phyloP scores from a whole-genome alignment of 2,329 filamentous ascomycete species.

The Phaeophleospora eucalypticola region DNA sequence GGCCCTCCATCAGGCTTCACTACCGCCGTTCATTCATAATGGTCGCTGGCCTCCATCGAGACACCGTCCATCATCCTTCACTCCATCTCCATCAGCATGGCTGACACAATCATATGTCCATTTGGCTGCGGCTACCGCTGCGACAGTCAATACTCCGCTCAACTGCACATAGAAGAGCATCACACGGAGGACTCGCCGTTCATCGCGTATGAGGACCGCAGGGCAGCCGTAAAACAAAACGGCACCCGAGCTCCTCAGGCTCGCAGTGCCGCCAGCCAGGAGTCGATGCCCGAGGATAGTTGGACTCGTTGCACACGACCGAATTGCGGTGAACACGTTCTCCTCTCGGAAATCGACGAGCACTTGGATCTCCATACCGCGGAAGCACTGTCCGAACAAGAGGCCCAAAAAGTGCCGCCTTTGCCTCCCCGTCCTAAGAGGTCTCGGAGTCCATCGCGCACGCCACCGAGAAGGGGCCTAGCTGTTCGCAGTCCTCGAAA shows the following conservation, averaged over 20 bases:
- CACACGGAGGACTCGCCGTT: constrained; percentile 31
- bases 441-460: constrained; percentile 7
- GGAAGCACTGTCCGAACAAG: constrained; percentile 35
- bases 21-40: background rate
- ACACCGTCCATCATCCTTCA: constrained; percentile 3
- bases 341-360: constrained; percentile 41
- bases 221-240: background rate
- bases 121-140: constrained; percentile 27
- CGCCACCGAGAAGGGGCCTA: background rate
- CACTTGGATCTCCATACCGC: constrained; percentile 44
- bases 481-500: constrained; percentile 3
- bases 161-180: constrained; percentile 32
- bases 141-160: constrained; percentile 24
- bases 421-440: constrained; percentile 12
- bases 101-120: constrained; percentile 21
- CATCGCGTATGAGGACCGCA: constrained; percentile 3
- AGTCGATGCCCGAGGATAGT: constrained; percentile 16
- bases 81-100: constrained; percentile 19
- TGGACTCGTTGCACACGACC: constrained; percentile 40
- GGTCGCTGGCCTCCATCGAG: background rate
- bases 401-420: constrained; percentile 27
- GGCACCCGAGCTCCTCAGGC: background rate
- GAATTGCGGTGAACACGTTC: constrained; percentile 42
- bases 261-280: background rate
- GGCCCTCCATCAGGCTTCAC: background rate